Conservation (phyloP, 2,329 filamentous ascomycete genomes). For the Alternaria alternata region DNA sequence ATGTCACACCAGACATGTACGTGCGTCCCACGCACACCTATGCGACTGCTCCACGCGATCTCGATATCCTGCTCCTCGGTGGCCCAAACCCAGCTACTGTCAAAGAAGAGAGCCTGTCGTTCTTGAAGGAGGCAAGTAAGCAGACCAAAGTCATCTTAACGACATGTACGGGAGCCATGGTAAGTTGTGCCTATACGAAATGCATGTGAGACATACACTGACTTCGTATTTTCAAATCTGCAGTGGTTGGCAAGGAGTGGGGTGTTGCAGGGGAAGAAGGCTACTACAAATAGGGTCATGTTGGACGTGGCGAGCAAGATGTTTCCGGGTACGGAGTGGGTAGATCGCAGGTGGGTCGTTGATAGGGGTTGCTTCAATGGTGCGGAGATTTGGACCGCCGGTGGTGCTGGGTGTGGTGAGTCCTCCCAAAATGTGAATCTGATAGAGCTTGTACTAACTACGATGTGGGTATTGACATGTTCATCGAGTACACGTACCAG, state of each 20-base stretch:
- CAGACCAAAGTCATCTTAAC: slow-evolving; percentile 50
- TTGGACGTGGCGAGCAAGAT: slow-evolving; percentile 37
- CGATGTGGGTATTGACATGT: slow-evolving; percentile 34
- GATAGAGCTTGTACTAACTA: slow-evolving; percentile 1
- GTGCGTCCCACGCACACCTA: slow-evolving; percentile 53
- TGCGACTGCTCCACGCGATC: slow-evolving; percentile 52
- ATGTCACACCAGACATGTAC: slow-evolving; percentile 42
- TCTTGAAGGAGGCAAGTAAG: slow-evolving; percentile 49
- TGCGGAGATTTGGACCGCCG: slow-evolving; percentile 52
- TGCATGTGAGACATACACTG: too few species aligned
- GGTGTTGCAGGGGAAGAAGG: slow-evolving; percentile 50
- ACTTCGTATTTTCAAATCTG: too few species aligned
- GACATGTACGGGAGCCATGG: slow-evolving; percentile 50
- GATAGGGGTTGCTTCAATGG: slow-evolving; percentile 37
- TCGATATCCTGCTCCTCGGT: slow-evolving; percentile 53
- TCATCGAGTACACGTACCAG: slow-evolving; percentile 30
- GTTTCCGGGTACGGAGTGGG: slow-evolving; percentile 49
- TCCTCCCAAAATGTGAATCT: background rate
- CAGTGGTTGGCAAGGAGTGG: slow-evolving; percentile 51
- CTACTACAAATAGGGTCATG: slow-evolving; percentile 51
- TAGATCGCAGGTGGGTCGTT: slow-evolving; percentile 52
- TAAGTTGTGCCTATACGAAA: too few species aligned
- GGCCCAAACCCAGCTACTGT: slow-evolving; percentile 46
- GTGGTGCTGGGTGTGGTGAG: slow-evolving; percentile 50
- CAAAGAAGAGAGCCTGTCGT: slow-evolving; percentile 45